Base-by-base conservation (phyloP, 2,329 filamentous ascomycete genomes). In the Colletotrichum tanaceti region DNA sequence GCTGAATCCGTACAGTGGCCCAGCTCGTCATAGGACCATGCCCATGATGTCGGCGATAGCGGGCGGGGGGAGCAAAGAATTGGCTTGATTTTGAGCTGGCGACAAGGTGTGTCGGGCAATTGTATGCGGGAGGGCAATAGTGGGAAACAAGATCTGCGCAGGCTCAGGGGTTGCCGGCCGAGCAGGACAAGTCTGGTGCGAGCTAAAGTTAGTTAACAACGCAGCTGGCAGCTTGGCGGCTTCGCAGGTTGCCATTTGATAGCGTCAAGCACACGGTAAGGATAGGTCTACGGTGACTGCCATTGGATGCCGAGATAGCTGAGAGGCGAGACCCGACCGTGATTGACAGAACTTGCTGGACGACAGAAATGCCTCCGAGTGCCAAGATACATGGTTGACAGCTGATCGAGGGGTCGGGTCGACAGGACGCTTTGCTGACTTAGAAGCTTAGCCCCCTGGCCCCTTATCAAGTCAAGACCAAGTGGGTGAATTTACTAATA, bases 91-190 rank as follows among this genome's bases (percentile, higher is more conserved):
- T 2, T 2, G n/a, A 16, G 57, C 13, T 16, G 35, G 43, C 22
- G 46, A 54, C 14, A 54, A 58, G 28, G 41, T 54, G 35, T 52
- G 47, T 55, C 54, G 41, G 54, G 35, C 49, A 32, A 20, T 39
- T 58, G 24, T 22, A 59, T 58, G 65, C 41, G 62, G 50, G 49
- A 52, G 55, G 28, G 49, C 65, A 65, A 68, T 61, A 61, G 62
- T 35, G 49, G 28, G 47, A 59, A n/a, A 65, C 41, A 14, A 47
- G 66, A 60, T 69, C 32, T 55, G 62, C 54, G 55, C 41, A 46
- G 43, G 47, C 24, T 43, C 55, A 49, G 35, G 46, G 54, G 43
- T 46, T 11, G 35, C 22, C 61, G 43, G 35, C 22, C 61, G 43
- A 32, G 24, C 44, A 43, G 32, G 44, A 5, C 14, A 39, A 28